Percentiles rank a stretch among this genome's conserved stretches.
Conservation (phyloP, 2,329 filamentous ascomycete genomes). For the Botrytis paeoniae region DNA sequence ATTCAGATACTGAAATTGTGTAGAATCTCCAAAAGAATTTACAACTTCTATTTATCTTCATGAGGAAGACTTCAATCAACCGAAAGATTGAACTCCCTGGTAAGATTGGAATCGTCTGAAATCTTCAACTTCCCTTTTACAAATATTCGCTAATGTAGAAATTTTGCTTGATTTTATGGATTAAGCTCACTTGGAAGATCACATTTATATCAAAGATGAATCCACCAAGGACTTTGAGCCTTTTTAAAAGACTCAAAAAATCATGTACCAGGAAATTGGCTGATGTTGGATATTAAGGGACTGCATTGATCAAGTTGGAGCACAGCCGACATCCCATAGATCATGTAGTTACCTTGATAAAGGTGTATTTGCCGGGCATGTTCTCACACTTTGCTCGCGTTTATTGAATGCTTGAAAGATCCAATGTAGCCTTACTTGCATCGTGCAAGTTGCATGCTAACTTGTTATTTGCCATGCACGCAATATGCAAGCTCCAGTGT, state of each 20-base stretch:
- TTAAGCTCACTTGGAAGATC: neutral
- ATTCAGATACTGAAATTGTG: neutral
- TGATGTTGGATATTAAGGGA: too few relatives aligned
- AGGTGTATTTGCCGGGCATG: neutral
- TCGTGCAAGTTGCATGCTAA: neutral
- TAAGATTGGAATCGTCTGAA: neutral
- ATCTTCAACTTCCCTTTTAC: neutral
- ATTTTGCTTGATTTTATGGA: neutral
- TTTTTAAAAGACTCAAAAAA: neutral
- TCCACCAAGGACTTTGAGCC: neutral
- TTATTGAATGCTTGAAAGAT: neutral
- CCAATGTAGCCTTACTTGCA: neutral
- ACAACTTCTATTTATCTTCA: neutral
- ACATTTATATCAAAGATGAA: neutral
- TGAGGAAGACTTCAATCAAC: neutral
- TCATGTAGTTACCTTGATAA: neutral
- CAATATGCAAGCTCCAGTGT: too few relatives aligned
- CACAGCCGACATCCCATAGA: neutral
- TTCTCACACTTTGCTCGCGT: neutral
- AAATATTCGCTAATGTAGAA: neutral
- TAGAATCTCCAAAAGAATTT: neutral
- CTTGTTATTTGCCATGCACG: neutral
- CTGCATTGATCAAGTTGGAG: neutral
- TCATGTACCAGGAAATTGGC: neutral
- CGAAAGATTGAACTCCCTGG: neutral